phyloP scores from a whole-genome alignment of 208 protist species.

The Phytomonas sp. region DNA sequence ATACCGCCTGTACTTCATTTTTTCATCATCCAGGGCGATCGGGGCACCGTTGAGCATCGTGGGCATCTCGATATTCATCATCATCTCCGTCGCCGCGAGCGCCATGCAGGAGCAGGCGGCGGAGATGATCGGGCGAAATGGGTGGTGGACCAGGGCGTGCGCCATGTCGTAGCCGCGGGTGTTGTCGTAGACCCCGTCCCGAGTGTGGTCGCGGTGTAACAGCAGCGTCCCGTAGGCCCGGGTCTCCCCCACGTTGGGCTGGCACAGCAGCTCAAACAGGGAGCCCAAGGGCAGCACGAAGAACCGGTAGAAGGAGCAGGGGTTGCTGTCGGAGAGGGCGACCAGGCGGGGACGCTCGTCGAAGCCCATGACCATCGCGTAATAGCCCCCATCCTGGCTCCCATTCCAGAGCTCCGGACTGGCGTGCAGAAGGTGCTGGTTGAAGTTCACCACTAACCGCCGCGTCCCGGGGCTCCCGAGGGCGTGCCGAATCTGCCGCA shows the following conservation, averaged over 20 bases:
- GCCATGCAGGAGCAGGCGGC: conserved; percentile 64
- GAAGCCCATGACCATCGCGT: conserved; percentile 74
- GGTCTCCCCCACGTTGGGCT: conserved; percentile 39
- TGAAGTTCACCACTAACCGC: conserved; percentile 75
- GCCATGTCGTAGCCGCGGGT: conserved; percentile 76
- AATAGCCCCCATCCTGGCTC: conserved; percentile 50
- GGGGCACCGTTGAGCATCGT: conserved; percentile 34
- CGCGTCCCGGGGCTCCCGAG: conserved; percentile 28
- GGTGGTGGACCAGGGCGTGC: conserved; percentile 78
- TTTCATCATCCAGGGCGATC: conserved; percentile 32
- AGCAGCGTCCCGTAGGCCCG: conserved; percentile 67
- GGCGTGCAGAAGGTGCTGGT: conserved; percentile 35
- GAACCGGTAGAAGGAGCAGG: conserved; percentile 61
- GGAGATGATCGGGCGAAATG: conserved; percentile 84
- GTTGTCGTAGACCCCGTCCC: conserved; percentile 55
- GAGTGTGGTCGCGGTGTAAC: conserved; percentile 28
- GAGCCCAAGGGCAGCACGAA: conserved; percentile 56
- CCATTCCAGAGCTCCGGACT: conserved; percentile 73
- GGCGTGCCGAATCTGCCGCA: conserved; percentile 39
- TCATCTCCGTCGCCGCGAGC: conserved; percentile 85
- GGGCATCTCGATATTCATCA: conserved; percentile 39
- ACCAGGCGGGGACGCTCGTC: conserved; percentile 46
- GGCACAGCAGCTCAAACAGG: conserved; percentile 53
- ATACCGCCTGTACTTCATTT: conserved; percentile 56
- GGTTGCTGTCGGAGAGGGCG: conserved; percentile 56